These are phyloP conservation scores for Chaetomium strumarium DNA, from an alignment of 2,329 filamentous ascomycete species.

Conservation along the genomic window DNA sequence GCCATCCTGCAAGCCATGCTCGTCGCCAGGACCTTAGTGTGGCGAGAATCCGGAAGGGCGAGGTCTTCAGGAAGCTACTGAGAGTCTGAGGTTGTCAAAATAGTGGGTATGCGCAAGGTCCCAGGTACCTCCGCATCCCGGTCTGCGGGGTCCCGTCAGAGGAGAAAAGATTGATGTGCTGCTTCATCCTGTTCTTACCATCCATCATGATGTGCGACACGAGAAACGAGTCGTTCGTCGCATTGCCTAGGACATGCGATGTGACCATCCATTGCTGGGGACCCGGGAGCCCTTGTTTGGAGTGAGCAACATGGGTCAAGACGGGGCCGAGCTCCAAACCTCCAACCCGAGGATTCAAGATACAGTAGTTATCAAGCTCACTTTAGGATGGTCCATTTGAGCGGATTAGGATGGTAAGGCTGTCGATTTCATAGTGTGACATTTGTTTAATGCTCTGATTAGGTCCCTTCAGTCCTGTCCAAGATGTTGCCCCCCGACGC, in stretches of 20 bases:
- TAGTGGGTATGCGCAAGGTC: background rate
- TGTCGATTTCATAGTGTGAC: too few relatives aligned
- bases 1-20: background rate
- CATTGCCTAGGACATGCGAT: background rate
- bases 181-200: background rate
- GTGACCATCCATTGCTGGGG: too few relatives aligned
- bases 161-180: too few relatives aligned
- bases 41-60: conserved; percentile 12
- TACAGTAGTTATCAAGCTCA: background rate
- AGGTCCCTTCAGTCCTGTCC: background rate
- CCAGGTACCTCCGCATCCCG: conserved; percentile 15
- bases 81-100: background rate
- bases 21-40: background rate
- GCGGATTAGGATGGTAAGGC: too few relatives aligned
- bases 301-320: too few relatives aligned
- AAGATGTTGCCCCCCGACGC: background rate
- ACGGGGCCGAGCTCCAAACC: background rate
- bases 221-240: background rate
- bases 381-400: too few relatives aligned
- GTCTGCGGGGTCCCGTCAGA: conserved; percentile 4
- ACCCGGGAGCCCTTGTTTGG: too few relatives aligned
- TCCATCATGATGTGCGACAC: background rate
- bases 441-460: conserved; percentile 11
- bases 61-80: background rate
- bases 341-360: background rate